Evolutionary conservation across 2,329 filamentous ascomycete genomes (phyloP).

Genomic region (Xylaria sp.): DNA sequence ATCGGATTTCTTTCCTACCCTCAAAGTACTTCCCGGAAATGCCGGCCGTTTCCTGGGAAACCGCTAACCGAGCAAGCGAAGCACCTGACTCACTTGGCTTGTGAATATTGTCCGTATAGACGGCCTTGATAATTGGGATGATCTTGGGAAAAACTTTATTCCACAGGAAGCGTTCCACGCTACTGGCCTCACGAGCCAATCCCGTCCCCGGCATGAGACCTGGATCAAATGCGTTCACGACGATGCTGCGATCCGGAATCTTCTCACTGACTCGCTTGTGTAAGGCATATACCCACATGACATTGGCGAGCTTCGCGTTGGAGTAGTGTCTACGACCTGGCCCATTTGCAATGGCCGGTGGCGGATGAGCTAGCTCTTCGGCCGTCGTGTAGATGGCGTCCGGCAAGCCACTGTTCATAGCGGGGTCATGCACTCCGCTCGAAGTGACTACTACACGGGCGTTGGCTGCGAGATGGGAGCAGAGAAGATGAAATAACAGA

Average conservation of each 20-base stretch:
- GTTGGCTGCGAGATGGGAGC: slow-evolving; percentile 51
- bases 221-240: slow-evolving; percentile 57
- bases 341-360: slow-evolving; percentile 41
- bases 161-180: slow-evolving; percentile 50
- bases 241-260: slow-evolving; percentile 45
- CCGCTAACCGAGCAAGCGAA: slow-evolving; percentile 54
- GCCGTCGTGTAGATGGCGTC: slow-evolving; percentile 56
- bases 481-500: slow-evolving; percentile 60
- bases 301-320: slow-evolving; percentile 59
- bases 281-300: slow-evolving; percentile 60
- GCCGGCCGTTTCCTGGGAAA: slow-evolving; percentile 47
- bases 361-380: slow-evolving; percentile 57
- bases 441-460: slow-evolving; percentile 58
- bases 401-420: slow-evolving; percentile 54
- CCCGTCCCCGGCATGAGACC: slow-evolving; percentile 61
- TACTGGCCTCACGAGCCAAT: slow-evolving; percentile 50
- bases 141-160: slow-evolving; percentile 50
- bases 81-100: slow-evolving; percentile 53
- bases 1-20: slow-evolving; percentile 52
- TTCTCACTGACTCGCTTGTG: slow-evolving; percentile 48
- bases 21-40: slow-evolving; percentile 58
- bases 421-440: slow-evolving; percentile 60
- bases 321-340: slow-evolving; percentile 55
- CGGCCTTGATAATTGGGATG: slow-evolving; percentile 50
- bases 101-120: slow-evolving; percentile 53